Evolutionary conservation across 2,329 filamentous ascomycete species (phyloP), one percentile per base, ranked within the genome.

Genomic region (Arthroderma sp.): DNA sequence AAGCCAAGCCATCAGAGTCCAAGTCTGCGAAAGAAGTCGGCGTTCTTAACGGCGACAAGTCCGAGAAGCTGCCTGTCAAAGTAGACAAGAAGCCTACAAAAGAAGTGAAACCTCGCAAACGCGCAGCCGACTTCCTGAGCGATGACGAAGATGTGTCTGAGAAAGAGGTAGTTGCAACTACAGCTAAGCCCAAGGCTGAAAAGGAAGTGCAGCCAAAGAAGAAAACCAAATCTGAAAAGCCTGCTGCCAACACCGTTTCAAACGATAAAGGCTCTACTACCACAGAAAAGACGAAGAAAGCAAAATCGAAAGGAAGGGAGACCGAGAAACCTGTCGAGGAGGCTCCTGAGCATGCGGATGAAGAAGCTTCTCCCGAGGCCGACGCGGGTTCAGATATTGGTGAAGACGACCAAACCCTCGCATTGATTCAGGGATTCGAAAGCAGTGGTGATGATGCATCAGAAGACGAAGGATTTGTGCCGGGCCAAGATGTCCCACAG

Each of bases 381-480:
- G 59, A 41, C 28, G 65, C 65, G 51, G 68, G 66, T 5, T 70
- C 69, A 6, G 70, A 71, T 23, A 71, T 67, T 7, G 67, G 69
- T 25, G 66, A 71, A 43, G 76, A 77, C 61, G 78, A 81, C 61
- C 77, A 79, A 61, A 80, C 78, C n/a, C 71, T 73, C 33, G 77
- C 74, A 19, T 70, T 81, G 23, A 71, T 81, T 60, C 74, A 74
- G 59, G 79, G 79, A 8, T 81, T 81, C 59, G 79, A 81, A 67
- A 79, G 76, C 63, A 77, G 75, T 55, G 74, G 71, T 35, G 79
- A 80, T 39, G 76, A 76, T 51, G 60, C 61, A 37, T 73, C 71
- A 44, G 71, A 68, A 28, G 74, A 76, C 49, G 72, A 75, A 62
- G 73, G 73, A 35, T 71, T 74, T 52, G 76, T 81, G 61, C 64